phyloP scores from a whole-genome alignment of 2,329 filamentous ascomycete genomes.

The Ascosphaera aggregata region DNA sequence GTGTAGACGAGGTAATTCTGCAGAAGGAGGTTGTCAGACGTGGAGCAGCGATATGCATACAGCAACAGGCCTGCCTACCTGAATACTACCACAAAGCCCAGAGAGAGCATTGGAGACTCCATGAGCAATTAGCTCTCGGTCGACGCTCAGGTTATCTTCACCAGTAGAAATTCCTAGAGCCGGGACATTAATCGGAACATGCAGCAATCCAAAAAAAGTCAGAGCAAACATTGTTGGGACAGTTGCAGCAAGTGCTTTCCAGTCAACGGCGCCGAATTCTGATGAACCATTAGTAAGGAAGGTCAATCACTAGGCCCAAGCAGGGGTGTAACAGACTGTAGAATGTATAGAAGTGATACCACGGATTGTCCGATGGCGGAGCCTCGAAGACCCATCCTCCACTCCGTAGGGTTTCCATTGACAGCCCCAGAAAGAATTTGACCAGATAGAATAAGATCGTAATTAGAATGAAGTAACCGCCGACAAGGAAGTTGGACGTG shows the following conservation, averaged over 20 bases:
- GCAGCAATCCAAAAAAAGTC: slow-evolving; percentile 91
- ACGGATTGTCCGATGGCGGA: slow-evolving; percentile 64
- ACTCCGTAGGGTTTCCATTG: slow-evolving; percentile 41
- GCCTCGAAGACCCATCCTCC: slow-evolving; percentile 82
- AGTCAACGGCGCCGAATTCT: slow-evolving; percentile 67
- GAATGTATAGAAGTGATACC: slow-evolving; percentile 94
- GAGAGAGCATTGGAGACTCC: slow-evolving; percentile 84
- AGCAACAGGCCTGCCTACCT: slow-evolving; percentile 18
- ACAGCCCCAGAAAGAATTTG: slow-evolving; percentile 31
- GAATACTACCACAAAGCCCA: slow-evolving; percentile 65
- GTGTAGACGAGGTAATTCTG: slow-evolving; percentile 96
- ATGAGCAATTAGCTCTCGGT: slow-evolving; percentile 78
- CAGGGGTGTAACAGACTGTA: slow-evolving; percentile 42
- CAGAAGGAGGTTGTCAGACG: slow-evolving; percentile 8
- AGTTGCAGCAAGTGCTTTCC: slow-evolving; percentile 59
- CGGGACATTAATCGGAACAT: slow-evolving; percentile 95
- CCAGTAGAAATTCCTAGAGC: slow-evolving; percentile 74
- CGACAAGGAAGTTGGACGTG: slow-evolving; percentile 64
- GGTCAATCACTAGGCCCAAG: slow-evolving; percentile 1
- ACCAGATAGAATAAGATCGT: slow-evolving; percentile 32
- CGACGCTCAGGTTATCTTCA: slow-evolving; percentile 78
- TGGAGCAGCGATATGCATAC: background rate
- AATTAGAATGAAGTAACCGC: slow-evolving; percentile 66
- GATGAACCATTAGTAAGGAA: slow-evolving; percentile 3
- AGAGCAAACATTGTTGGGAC: slow-evolving; percentile 89